Conservation (phyloP, 306 rosid genomes). For the Betula pendula region DNA sequence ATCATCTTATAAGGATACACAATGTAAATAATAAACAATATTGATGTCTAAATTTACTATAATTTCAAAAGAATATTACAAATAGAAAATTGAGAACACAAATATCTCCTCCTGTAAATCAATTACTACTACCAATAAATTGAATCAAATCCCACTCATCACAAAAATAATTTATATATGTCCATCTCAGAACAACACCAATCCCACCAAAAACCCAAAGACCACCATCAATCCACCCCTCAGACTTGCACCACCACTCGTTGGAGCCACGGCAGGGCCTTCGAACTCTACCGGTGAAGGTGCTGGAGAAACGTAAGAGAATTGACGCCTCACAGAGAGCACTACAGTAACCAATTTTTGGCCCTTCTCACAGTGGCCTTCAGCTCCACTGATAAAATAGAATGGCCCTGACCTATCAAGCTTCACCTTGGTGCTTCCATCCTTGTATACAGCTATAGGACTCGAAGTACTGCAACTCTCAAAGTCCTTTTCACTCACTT, state of each 20-base stretch:
- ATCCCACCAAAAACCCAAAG: background rate
- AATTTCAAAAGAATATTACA: background rate
- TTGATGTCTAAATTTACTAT: background rate
- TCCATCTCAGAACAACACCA: background rate
- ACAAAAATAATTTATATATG: background rate
- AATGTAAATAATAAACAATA: background rate
- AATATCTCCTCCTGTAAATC: background rate
- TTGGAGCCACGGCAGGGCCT: background rate
- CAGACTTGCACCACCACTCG: background rate
- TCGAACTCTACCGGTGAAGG: background rate
- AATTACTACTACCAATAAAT: background rate
- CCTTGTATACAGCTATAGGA: slow-evolving; percentile 1
- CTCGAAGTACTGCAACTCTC: slow-evolving; percentile 17
- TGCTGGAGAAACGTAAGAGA: background rate
- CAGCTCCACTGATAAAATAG: slow-evolving; percentile 40
- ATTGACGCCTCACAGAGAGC: background rate
- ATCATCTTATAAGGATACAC: too few species aligned
- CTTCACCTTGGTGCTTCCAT: slow-evolving; percentile 26
- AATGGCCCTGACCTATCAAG: slow-evolving; percentile 21
- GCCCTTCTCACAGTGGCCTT: slow-evolving; percentile 30
- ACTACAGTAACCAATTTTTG: slow-evolving; percentile 26
- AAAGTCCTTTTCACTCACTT: slow-evolving; percentile 34
- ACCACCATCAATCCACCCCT: background rate
- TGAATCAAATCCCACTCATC: background rate
- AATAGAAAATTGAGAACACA: background rate